Evolutionary conservation across 495 filamentous ascomycete genomes (phyloP), one percentile per base, ranked within the genome.

Genomic region (Tuber magnatum): DNA sequence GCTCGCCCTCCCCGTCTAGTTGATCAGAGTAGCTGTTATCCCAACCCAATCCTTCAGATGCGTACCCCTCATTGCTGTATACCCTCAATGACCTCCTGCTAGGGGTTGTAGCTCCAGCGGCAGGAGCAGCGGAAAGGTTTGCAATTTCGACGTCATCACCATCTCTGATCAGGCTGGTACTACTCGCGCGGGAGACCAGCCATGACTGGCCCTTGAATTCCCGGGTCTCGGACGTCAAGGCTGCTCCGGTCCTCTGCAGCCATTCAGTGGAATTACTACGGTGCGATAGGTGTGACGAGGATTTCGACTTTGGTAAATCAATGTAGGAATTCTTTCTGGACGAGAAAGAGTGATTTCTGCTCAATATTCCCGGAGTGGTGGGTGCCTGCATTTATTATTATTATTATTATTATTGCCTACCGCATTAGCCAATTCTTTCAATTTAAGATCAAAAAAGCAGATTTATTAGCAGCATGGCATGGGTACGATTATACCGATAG

Each of bases 181-280:
- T 92, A 74, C 88, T 92, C 43, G 88, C 89, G 73, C 91, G 88
- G 75, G 91, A 90, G 8, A 87, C 86, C 4, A 95, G 87, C 92
- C 92, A 95, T 65, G 88, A 86, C 82, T 93, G 91, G 20, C 92
- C 92, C 82, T 93, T 94, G 79, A 88, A 89, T 77, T 94, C 92
- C 74, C 92, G 86, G 3, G 91, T 86, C 69, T 90, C 89, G 6
- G 88, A 87, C n/a, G 90, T 88, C 20, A 94, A 88, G 38, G 90
- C 83, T 16, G 91, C 90, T 2, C 91, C 92, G 3, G 91, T 88
- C 70, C 91, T 90, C 28, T 92, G 86, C 75, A 95, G 86, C 91
- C 92, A 94, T 84, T 93, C 91, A 35, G 87, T 86, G 73, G 91
- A 88, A 48, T 80, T 82, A 76, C 84, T 80, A 74, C 81, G 77